Conservation (phyloP, 1,139 yeast genomes). For the Arxiozyma bovina region DNA sequence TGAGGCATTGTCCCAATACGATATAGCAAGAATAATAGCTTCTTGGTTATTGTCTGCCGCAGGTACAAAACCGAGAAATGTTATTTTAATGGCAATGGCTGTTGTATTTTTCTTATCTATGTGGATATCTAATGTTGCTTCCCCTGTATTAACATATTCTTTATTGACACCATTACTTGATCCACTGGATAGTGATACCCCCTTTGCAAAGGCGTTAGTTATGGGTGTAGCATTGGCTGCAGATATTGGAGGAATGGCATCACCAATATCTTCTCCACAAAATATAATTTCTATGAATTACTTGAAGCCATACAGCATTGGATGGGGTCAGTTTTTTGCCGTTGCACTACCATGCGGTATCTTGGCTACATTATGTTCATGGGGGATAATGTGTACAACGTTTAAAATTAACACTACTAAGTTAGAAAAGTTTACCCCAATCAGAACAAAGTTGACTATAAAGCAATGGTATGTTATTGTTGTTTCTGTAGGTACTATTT, state of each 20-base stretch:
- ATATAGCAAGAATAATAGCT: slow-evolving; percentile 58
- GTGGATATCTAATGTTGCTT: slow-evolving; percentile 77
- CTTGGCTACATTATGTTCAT: slow-evolving; percentile 44
- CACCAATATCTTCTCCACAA: slow-evolving; percentile 76
- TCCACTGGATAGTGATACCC: slow-evolving; percentile 52
- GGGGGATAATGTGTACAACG: slow-evolving; percentile 51
- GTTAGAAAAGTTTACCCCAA: slow-evolving; percentile 44
- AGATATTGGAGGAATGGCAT: slow-evolving; percentile 69
- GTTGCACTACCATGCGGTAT: slow-evolving; percentile 59
- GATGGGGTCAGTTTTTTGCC: slow-evolving; percentile 74
- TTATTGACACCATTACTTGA: slow-evolving; percentile 56
- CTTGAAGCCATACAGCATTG: slow-evolving; percentile 51
- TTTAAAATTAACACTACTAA: slow-evolving; percentile 41
- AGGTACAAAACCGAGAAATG: slow-evolving; percentile 59
- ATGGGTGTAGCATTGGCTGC: slow-evolving; percentile 68
- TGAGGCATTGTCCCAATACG: slow-evolving; percentile 63
- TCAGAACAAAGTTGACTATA: slow-evolving; percentile 49
- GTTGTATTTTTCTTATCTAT: slow-evolving; percentile 62
- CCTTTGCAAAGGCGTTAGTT: slow-evolving; percentile 54
- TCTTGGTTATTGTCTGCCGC: slow-evolving; percentile 57
- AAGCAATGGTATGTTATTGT: slow-evolving; percentile 55
- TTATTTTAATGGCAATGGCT: slow-evolving; percentile 55
- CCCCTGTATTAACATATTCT: slow-evolving; percentile 66
- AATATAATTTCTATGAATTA: slow-evolving; percentile 66
- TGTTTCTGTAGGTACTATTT: slow-evolving; percentile 47